phyloP scores from a whole-genome alignment of 129 eudicot species.

The Flaveria ramosissima region DNA sequence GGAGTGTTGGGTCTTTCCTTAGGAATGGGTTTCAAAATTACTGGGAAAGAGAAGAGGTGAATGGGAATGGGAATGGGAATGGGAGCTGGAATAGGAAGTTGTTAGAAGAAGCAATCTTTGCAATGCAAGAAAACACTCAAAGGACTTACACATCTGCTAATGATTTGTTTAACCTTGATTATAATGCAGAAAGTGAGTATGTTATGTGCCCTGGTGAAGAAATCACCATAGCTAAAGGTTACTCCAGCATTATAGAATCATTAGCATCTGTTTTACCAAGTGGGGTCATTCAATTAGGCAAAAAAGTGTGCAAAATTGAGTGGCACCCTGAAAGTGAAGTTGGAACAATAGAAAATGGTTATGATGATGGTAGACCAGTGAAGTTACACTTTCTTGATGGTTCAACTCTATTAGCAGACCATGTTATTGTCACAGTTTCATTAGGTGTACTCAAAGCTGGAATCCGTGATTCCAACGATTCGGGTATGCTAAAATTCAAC shows the following conservation, averaged over 20 bases:
- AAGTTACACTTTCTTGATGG: conserved; percentile 79
- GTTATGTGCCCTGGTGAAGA: conserved; percentile 83
- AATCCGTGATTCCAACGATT: conserved; percentile 37
- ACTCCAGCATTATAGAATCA: conserved; percentile 60
- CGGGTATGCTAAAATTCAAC: conserved; percentile 44
- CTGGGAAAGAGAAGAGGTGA: conserved; percentile 37
- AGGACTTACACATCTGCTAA: conserved; percentile 79
- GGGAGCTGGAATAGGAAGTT: conserved; percentile 49
- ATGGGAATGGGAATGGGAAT: conserved; percentile 18
- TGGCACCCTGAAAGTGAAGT: conserved; percentile 48
- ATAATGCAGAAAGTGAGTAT: conserved; percentile 77
- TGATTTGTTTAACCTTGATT: conserved; percentile 68
- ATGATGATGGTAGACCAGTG: conserved; percentile 50
- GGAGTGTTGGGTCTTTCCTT: conserved; percentile 66
- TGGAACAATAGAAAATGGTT: conserved; percentile 34
- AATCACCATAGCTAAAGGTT: conserved; percentile 79
- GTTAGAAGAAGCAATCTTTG: conserved; percentile 70
- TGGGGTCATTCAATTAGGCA: conserved; percentile 68
- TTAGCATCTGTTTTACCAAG: conserved; percentile 68
- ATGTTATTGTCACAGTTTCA: conserved; percentile 87
- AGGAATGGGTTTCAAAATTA: conserved; percentile 54
- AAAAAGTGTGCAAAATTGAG: conserved; percentile 59
- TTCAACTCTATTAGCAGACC: conserved; percentile 67
- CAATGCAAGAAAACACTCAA: conserved; percentile 71
- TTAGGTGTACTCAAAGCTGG: conserved; percentile 85